phyloP scores from a whole-genome alignment of 148 eudicot species.

The Rhododendron ferrugineum region DNA sequence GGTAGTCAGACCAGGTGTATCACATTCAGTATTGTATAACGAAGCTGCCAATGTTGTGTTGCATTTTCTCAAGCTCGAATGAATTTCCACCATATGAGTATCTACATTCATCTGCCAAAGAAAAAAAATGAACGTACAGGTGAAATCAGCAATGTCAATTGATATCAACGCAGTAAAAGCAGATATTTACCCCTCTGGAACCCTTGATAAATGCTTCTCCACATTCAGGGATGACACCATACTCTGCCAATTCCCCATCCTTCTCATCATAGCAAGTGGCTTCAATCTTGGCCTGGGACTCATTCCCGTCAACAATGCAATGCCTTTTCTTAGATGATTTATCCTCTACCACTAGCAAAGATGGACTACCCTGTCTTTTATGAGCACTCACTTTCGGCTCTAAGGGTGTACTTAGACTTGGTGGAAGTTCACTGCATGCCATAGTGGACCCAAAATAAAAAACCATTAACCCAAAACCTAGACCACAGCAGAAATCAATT shows the following conservation, averaged over 20 bases:
- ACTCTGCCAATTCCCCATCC: conserved; percentile 11
- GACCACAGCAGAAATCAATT: background rate
- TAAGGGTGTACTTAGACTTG: conserved; percentile 24
- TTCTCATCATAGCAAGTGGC: conserved; percentile 20
- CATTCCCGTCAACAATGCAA: conserved; percentile 25
- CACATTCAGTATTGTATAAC: conserved; percentile 19
- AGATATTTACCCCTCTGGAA: conserved; percentile 33
- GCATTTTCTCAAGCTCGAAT: conserved; percentile 66
- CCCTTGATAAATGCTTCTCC: conserved; percentile 23
- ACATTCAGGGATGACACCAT: conserved; percentile 21
- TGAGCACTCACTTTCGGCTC: conserved; percentile 30
- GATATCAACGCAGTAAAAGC: background rate
- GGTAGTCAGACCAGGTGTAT: conserved; percentile 50
- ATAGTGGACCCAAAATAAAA: background rate
- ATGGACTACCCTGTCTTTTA: conserved; percentile 66
- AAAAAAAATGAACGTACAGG: background rate
- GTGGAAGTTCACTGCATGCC: conserved; percentile 37
- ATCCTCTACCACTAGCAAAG: conserved; percentile 38
- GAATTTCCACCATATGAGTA: conserved; percentile 21
- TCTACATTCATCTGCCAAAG: conserved; percentile 34
- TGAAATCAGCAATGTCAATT: background rate
- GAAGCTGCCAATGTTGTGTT: conserved; percentile 22
- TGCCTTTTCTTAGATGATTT: conserved; percentile 52
- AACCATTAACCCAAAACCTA: background rate
- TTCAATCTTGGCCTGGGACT: conserved; percentile 19